phyloP scores from a whole-genome alignment of 371 early-diverging fungal genomes.

The Mortierella sp. region DNA sequence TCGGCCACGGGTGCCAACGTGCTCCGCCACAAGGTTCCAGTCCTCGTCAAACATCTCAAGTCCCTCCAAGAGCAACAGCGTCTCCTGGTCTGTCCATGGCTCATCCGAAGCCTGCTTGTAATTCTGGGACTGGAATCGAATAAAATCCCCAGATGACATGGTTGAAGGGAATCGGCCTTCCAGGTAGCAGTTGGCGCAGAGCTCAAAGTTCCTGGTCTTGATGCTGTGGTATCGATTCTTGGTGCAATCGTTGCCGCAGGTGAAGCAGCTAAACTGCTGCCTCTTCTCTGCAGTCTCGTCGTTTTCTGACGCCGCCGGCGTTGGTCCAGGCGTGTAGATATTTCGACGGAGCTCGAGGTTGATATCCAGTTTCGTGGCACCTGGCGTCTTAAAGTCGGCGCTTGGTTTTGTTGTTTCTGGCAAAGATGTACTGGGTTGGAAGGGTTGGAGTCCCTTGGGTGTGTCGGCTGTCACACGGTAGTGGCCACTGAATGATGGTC shows the following conservation, averaged over 20 bases:
- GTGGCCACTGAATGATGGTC: conserved; percentile 96
- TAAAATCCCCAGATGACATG: conserved; percentile 90
- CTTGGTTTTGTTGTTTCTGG: conserved; percentile 16
- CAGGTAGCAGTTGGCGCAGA: conserved; percentile 91
- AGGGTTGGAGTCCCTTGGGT: conserved; percentile 92
- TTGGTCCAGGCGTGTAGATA: conserved; percentile 40
- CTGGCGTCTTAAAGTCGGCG: conserved; percentile 24
- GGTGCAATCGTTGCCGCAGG: conserved; percentile 93
- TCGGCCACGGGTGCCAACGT: conserved; percentile 93
- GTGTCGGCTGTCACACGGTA: conserved; percentile 97
- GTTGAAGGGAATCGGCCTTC: conserved; percentile 96
- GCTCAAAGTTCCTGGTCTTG: conserved; percentile 84
- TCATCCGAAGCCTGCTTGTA: conserved; percentile 68
- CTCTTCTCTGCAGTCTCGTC: conserved; percentile 56
- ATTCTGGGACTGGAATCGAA: conserved; percentile 72
- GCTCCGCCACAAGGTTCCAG: conserved; percentile 95
- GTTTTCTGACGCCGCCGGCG: conserved; percentile 53
- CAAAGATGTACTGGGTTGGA: conserved; percentile 70
- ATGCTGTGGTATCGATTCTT: conserved; percentile 84
- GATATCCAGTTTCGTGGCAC: conserved; percentile 22
- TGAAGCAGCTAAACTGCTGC: conserved; percentile 75
- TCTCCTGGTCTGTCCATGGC: conserved; percentile 97
- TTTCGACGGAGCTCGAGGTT: conserved; percentile 49
- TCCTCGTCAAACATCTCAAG: conserved; percentile 97
- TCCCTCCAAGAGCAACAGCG: conserved; percentile 93